Percentiles rank a stretch among this genome's conserved stretches.
Evolutionary conservation across 345 rosid species (phyloP).

Genomic region (Syzygium jambos): DNA sequence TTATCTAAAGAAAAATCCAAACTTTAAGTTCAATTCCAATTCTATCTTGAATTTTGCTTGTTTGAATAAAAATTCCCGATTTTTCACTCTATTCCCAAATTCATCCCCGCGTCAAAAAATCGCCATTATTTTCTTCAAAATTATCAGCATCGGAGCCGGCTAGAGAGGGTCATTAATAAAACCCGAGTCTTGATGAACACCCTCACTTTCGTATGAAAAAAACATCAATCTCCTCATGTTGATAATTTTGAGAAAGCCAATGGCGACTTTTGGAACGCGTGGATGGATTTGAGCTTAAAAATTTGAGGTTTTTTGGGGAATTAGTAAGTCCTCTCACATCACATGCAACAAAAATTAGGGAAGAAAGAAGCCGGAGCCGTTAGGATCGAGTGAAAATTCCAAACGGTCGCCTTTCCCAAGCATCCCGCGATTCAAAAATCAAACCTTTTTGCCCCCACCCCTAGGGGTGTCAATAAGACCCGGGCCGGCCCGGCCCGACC

Average conservation of each 20-base stretch:
- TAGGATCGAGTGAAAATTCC: not conserved
- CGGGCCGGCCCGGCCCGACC: no score
- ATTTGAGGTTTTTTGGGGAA: not conserved
- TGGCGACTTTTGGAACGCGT: not conserved
- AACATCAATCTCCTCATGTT: not conserved
- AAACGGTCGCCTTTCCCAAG: not conserved
- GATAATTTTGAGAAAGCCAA: not conserved
- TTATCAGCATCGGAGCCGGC: not conserved
- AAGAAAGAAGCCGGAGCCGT: not conserved
- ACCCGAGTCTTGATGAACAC: not conserved
- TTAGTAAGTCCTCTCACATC: not conserved
- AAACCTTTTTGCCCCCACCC: no score
- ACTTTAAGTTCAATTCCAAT: not conserved
- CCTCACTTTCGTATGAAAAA: not conserved
- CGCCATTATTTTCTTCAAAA: not conserved
- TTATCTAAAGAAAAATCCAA: not conserved
- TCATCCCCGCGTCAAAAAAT: no score
- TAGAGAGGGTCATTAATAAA: not conserved
- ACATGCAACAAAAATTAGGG: not conserved
- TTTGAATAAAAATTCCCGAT: not conserved
- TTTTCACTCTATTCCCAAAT: not conserved
- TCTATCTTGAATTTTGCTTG: no score
- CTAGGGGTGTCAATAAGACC: no score
- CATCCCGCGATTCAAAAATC: not conserved
- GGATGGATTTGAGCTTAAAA: not conserved